Conservation (phyloP, 2,329 filamentous ascomycete species). For the Dryadomyces quercivorus region DNA sequence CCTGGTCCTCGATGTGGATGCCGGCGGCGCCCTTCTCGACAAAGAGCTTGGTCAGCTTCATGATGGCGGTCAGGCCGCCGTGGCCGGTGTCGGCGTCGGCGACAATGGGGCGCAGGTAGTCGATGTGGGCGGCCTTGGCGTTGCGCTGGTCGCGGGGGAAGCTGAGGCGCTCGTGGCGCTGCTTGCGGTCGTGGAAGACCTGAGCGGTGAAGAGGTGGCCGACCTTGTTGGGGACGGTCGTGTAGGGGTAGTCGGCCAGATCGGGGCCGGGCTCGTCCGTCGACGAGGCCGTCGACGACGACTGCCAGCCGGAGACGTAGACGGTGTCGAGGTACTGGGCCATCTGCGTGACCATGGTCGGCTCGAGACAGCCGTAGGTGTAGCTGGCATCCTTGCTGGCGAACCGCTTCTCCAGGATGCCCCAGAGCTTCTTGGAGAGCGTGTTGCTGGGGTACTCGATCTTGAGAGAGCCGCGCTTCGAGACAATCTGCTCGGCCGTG, state of each 20-base stretch:
- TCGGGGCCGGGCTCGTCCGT: constrained; percentile 95
- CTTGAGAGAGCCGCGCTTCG: constrained; percentile 83
- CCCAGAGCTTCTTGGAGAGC: constrained; percentile 91
- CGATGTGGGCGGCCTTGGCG: constrained; percentile 59
- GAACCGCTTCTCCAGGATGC: constrained; percentile 76
- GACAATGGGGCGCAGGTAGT: constrained; percentile 92
- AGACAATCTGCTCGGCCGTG: constrained; percentile 92
- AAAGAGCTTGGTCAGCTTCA: constrained; percentile 99
- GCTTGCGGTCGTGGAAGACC: constrained; percentile 98
- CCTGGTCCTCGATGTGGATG: constrained; percentile 98
- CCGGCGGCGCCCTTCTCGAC: constrained; percentile 92
- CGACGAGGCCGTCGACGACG: constrained; percentile 86
- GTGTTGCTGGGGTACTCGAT: constrained; percentile 85
- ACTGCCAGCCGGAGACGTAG: constrained; percentile 98
- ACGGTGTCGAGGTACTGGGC: constrained; percentile 97
- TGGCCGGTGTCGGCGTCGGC: constrained; percentile 97
- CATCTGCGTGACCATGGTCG: constrained; percentile 99
- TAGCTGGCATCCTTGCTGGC: constrained; percentile 68
- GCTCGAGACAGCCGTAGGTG: constrained; percentile 95
- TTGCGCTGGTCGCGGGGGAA: constrained; percentile 55
- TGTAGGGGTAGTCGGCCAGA: constrained; percentile 95
- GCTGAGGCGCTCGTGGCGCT: constrained; percentile 83
- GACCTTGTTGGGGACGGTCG: constrained; percentile 97
- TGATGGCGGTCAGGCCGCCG: constrained; percentile 92
- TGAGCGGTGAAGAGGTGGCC: constrained; percentile 96